Evolutionary conservation across 306 rosid genomes (phyloP).

Genomic region (Rubus parviflorus): DNA sequence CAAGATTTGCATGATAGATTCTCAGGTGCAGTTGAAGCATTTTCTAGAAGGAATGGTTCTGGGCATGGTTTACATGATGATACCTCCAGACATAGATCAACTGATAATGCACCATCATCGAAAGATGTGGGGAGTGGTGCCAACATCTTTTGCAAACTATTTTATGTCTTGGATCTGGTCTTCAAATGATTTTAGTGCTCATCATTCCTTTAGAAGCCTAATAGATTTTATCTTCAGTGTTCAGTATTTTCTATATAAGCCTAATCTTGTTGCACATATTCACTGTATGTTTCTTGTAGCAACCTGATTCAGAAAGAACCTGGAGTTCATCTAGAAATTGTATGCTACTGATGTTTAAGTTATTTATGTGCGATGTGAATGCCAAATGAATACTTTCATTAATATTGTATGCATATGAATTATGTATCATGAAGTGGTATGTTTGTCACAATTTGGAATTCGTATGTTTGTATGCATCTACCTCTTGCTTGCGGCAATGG

Average conservation of each 20-base stretch:
- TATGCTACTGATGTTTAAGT: not conserved
- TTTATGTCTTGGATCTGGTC: not conserved
- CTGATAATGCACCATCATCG: slow-evolving; percentile 70
- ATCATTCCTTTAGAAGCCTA: not conserved
- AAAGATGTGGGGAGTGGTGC: slow-evolving; percentile 74
- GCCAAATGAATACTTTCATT: too few species aligned
- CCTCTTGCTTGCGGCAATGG: slow-evolving; percentile 85
- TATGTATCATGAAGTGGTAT: too few species aligned
- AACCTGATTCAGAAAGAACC: slow-evolving; percentile 69
- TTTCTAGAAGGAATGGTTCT: slow-evolving; percentile 77
- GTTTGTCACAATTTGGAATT: too few species aligned
- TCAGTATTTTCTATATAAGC: not conserved
- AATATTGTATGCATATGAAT: too few species aligned
- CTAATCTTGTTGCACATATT: not conserved
- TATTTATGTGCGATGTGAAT: too few species aligned
- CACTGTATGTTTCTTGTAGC: slow-evolving; percentile 48
- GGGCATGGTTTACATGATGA: slow-evolving; percentile 73
- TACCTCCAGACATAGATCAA: slow-evolving; percentile 66
- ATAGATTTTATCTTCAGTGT: not conserved
- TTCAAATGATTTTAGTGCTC: not conserved
- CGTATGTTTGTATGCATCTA: too few species aligned
- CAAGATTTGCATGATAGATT: slow-evolving; percentile 72
- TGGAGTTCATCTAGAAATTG: slow-evolving; percentile 74
- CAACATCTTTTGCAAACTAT: not conserved
- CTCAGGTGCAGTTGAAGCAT: slow-evolving; percentile 88